Base-by-base conservation (phyloP, 2,329 filamentous ascomycete species). In the Keithomyces neogunnii region DNA sequence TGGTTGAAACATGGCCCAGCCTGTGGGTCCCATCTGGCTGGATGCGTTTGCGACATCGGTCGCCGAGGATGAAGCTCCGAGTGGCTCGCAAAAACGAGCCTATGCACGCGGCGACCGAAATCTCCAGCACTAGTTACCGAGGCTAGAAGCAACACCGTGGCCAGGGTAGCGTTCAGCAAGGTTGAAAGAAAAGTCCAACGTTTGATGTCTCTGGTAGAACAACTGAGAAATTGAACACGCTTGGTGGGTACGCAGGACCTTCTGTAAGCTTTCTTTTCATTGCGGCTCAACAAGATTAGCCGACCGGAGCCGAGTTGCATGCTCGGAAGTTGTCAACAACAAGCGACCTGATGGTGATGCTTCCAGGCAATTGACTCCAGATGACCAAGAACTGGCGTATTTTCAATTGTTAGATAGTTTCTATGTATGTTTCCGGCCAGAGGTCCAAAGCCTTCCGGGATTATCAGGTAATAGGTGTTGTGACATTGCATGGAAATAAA, bases 221-320 rank as follows among this genome's bases (percentile, higher is more conserved):
- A 39, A 39, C 11, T n/a, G 36, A 39, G 9, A 10, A 10, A 39
- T 39, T n/a, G 36, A 13, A n/a, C 5, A 39, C 19, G 19, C 19
- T 19, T 19, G 19, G 19, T 19, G 19, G 19, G 19, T 19, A 19
- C 19, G 19, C 19, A 19, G 19, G 19, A 19, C 19, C 19, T 19
- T 19, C 19, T 19, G 19, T 19, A 19, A 19, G 19, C 19, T 19
- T 19, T 19, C 19, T 19, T 19, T 19, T 19, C 19, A 19, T 19
- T 26, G 45, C 45, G 19, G 32, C 33, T 4, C 3, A 6, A 29
- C 5, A 39, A 47, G 28, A 38, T n/a, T 36, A 48, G 49, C 53
- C 53, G 53, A 55, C 48, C 51, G 49, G 49, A 51, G 51, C 53
- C 53, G 53, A 55, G 51, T 10, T 31, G 35, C 30, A 4, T 13